A percentile compares a stretch with the other conserved stretches of the same genome.
phyloP scores from a whole-genome alignment of 2,329 filamentous ascomycete species.

The Colletotrichum phormii region DNA sequence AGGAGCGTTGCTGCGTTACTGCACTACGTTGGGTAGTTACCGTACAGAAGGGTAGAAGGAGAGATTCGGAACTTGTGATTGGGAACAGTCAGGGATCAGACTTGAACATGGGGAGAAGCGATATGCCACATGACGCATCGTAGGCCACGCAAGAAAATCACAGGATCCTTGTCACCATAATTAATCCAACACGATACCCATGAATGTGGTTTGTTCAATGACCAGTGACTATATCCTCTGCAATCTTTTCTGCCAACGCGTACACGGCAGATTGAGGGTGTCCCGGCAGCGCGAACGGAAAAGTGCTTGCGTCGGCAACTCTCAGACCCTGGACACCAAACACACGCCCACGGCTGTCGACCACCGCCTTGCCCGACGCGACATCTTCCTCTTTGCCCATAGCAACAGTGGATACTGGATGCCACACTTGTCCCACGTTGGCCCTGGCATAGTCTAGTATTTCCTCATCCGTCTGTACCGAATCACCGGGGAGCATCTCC shows the following conservation, averaged over 20 bases:
- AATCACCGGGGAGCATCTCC: constrained; percentile 51
- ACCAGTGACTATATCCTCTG: constrained; percentile 41
- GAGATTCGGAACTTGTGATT: too few relatives aligned
- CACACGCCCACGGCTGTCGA: constrained; percentile 52
- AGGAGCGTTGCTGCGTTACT: too few relatives aligned
- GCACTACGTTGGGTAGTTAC: too few relatives aligned
- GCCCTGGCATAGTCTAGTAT: constrained; percentile 49
- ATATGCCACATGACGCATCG: too few relatives aligned
- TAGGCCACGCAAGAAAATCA: too few relatives aligned
- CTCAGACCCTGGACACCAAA: constrained; percentile 39
- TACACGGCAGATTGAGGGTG: constrained; percentile 41
- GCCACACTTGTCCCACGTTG: constrained; percentile 60
- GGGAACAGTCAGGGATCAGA: too few relatives aligned
- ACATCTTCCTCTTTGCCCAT: constrained; percentile 64
- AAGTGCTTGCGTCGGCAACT: constrained; percentile 41
- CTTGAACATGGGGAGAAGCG: too few relatives aligned
- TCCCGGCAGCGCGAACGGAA: constrained; percentile 42
- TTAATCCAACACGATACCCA: too few relatives aligned
- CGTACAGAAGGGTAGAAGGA: too few relatives aligned
- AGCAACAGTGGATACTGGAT: constrained; percentile 64
- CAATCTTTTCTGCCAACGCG: constrained; percentile 42
- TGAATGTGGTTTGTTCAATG: constrained; percentile 47
- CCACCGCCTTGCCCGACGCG: constrained; percentile 58
- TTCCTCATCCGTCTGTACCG: constrained; percentile 53
- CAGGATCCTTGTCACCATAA: too few relatives aligned